Evolutionary conservation across 768 basidiomycete genomes (phyloP).

Genomic region (Tephrocybe sp.): DNA sequence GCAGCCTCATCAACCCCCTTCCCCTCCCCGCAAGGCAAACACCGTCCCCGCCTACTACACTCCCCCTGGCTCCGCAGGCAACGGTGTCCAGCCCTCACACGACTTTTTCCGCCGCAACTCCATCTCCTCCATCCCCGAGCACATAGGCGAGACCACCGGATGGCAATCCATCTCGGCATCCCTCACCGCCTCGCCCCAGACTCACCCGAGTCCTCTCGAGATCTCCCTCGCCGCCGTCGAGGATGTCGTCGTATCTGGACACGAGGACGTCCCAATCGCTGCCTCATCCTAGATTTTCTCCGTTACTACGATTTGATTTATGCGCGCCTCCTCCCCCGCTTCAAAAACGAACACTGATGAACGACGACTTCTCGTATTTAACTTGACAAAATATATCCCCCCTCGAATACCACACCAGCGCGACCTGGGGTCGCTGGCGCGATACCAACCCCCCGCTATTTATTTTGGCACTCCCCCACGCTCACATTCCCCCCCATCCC

Average conservation of each 20-base stretch:
- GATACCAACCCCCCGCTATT: slow-evolving; percentile 16
- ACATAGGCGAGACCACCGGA: slow-evolving; percentile 2
- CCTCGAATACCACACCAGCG: slow-evolving; percentile 1
- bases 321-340: no score
- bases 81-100: slow-evolving; percentile 6
- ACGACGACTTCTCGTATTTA: not conserved
- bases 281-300: not conserved
- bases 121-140: slow-evolving; percentile 9
- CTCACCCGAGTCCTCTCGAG: not conserved
- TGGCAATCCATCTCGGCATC: slow-evolving; percentile 14
- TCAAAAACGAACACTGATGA: not conserved
- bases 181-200: slow-evolving; percentile 7
- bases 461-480: slow-evolving; percentile 20
- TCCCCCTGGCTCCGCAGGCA: slow-evolving; percentile 12
- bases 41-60: slow-evolving; percentile 15
- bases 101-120: slow-evolving; percentile 16
- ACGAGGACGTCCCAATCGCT: not conserved
- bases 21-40: slow-evolving; percentile 13
- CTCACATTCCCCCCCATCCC: slow-evolving; percentile 1
- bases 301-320: not conserved
- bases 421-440: slow-evolving; percentile 21
- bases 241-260: not conserved
- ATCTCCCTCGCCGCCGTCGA: slow-evolving; percentile 3
- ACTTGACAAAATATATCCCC: slow-evolving; percentile 8
- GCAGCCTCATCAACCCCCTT: slow-evolving; percentile 27